Percentiles rank a stretch among this genome's conserved stretches.
Evolutionary conservation across 1,284 basidiomycete species (phyloP).

Genomic region (Fomitopsis betulina): DNA sequence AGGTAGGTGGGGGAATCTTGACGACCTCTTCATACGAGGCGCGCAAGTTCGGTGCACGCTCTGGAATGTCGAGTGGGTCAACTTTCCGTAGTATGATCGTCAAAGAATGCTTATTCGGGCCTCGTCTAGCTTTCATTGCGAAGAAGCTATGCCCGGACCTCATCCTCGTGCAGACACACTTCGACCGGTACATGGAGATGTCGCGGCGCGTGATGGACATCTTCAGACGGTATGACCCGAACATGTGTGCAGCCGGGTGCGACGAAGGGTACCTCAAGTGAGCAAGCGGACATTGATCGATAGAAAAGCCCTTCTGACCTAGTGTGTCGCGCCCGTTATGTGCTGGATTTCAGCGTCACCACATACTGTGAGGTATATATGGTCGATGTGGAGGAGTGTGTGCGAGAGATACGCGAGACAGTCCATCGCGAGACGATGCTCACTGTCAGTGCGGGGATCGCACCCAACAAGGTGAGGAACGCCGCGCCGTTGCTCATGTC

Average conservation of each 20-base stretch:
- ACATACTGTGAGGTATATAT: slow-evolving; percentile 66
- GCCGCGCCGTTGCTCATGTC: slow-evolving; percentile 3
- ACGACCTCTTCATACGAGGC: slow-evolving; percentile 92
- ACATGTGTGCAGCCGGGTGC: slow-evolving; percentile 75
- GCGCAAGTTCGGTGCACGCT: slow-evolving; percentile 82
- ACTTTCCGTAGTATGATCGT: not conserved
- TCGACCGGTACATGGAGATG: slow-evolving; percentile 67
- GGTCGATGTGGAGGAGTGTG: slow-evolving; percentile 69
- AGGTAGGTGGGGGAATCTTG: slow-evolving; percentile 77
- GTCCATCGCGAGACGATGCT: slow-evolving; percentile 77
- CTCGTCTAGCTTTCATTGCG: slow-evolving; percentile 72
- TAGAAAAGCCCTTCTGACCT: not conserved
- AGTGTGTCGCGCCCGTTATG: not conserved
- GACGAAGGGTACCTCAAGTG: slow-evolving; percentile 91
- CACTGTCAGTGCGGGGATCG: slow-evolving; percentile 93
- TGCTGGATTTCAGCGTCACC: slow-evolving; percentile 54
- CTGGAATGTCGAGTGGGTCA: slow-evolving; percentile 75
- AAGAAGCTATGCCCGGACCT: slow-evolving; percentile 92
- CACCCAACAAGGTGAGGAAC: slow-evolving; percentile 69
- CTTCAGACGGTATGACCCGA: slow-evolving; percentile 76
- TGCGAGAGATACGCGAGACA: slow-evolving; percentile 67
- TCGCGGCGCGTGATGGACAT: slow-evolving; percentile 67
- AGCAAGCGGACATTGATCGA: slow-evolving; percentile 20
- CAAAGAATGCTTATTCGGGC: slow-evolving; percentile 10
- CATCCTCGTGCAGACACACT: slow-evolving; percentile 66